phyloP scores from a whole-genome alignment of 1,284 basidiomycete species.

The Microbotryomycetes sp. region DNA sequence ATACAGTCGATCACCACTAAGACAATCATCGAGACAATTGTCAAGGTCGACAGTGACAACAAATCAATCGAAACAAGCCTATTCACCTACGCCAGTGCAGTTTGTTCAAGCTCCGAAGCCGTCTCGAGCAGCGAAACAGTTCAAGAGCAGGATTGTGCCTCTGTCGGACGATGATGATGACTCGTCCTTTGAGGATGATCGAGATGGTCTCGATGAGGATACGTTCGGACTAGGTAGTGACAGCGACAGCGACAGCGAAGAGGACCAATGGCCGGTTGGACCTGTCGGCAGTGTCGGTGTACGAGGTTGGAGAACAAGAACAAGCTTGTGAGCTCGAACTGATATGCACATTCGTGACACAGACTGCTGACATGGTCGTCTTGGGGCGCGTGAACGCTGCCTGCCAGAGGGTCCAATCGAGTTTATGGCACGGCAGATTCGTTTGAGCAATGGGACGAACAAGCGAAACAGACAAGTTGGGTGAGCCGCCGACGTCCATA shows the following conservation, averaged over 20 bases:
- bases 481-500: not conserved
- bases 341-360: not conserved
- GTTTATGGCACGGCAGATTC: constrained; percentile 10
- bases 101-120: not conserved
- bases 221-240: not conserved
- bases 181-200: not conserved
- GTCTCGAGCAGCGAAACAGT: not conserved
- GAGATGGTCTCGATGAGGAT: not conserved
- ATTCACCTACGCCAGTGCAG: not conserved
- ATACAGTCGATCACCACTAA: no score
- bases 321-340: not conserved
- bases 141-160: not conserved
- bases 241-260: constrained; percentile 13
- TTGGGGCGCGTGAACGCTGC: not conserved
- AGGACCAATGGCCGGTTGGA: constrained; percentile 31
- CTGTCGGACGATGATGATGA: constrained; percentile 6
- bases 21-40: no score
- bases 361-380: no score
- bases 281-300: constrained; percentile 24
- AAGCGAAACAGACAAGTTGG: constrained; percentile 20
- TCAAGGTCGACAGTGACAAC: no score
- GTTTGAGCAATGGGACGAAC: constrained; percentile 22
- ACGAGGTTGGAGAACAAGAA: constrained; percentile 12
- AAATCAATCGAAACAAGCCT: constrained; percentile 1
- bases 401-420: not conserved